Percentiles rank a stretch among this genome's conserved stretches.
phyloP scores from a whole-genome alignment of 139 green algal species.

The Chlorella sp. region DNA sequence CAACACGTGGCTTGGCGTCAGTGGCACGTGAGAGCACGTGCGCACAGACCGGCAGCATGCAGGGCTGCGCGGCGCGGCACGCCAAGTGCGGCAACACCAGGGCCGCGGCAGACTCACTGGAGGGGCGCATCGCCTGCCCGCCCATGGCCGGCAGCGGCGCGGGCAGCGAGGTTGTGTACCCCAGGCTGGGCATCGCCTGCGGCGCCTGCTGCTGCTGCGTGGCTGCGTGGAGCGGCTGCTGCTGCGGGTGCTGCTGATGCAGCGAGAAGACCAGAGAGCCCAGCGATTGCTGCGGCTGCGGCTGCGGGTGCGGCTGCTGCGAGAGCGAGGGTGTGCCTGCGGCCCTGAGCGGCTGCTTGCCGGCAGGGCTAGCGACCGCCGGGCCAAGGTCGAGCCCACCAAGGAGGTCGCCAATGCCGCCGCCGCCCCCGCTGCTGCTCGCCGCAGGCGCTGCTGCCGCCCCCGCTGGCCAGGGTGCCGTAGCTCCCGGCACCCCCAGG shows the following conservation, averaged over 20 bases:
- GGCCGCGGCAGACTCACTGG: background rate
- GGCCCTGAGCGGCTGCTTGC: background rate
- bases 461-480: background rate
- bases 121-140: background rate
- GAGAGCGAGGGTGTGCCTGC: background rate
- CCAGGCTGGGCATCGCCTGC: background rate
- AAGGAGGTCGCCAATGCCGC: slow-evolving; percentile 4
- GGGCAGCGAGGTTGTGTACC: background rate
- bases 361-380: background rate
- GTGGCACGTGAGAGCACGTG: no score
- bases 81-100: background rate
- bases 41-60: background rate
- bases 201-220: background rate
- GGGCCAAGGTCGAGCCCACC: slow-evolving; percentile 5
- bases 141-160: background rate
- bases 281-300: background rate
- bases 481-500: no score
- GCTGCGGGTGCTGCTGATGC: slow-evolving; percentile 1
- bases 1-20: background rate
- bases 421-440: background rate
- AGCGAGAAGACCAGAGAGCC: background rate
- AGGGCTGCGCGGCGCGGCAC: background rate
- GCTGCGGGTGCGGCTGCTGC: background rate
- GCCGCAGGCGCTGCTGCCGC: background rate
- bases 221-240: background rate